These are phyloP conservation scores for Candida pseudofarinosa DNA, from an alignment of 805 yeast genomes.

Conservation along the genomic window DNA sequence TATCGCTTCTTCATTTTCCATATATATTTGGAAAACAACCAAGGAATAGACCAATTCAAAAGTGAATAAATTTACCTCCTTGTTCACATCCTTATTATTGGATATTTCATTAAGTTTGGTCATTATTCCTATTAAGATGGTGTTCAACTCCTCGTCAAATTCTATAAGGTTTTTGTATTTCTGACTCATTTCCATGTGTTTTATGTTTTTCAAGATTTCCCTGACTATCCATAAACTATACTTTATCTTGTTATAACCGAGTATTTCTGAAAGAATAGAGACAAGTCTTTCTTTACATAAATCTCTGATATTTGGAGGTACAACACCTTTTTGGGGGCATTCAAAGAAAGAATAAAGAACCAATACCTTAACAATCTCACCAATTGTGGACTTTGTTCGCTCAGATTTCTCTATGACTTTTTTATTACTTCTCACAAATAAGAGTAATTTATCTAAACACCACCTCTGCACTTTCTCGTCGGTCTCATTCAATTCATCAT, in stretches of 20 bases:
- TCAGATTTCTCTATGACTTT: slow-evolving; percentile 16
- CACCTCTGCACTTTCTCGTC: slow-evolving; percentile 43
- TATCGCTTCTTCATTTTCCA: slow-evolving; percentile 75
- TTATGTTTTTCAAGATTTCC: slow-evolving; percentile 40
- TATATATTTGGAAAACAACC: slow-evolving; percentile 70
- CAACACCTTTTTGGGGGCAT: slow-evolving; percentile 10
- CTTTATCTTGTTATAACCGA: slow-evolving; percentile 22
- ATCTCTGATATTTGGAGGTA: slow-evolving; percentile 32
- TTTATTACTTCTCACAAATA: slow-evolving; percentile 47
- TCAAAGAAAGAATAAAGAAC: slow-evolving; percentile 41
- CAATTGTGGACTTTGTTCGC: slow-evolving; percentile 21
- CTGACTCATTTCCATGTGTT: slow-evolving; percentile 19
- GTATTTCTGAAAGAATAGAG: slow-evolving; percentile 60
- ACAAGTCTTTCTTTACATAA: slow-evolving; percentile 60
- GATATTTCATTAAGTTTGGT: slow-evolving; percentile 36
- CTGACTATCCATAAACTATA: slow-evolving; percentile 59
- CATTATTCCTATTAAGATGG: slow-evolving; percentile 46
- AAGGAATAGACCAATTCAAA: slow-evolving; percentile 76
- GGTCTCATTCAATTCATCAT: slow-evolving; percentile 16
- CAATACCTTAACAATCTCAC: slow-evolving; percentile 35
- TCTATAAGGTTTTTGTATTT: slow-evolving; percentile 20
- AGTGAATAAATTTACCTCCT: slow-evolving; percentile 45
- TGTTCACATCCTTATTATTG: slow-evolving; percentile 12
- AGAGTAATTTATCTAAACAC: slow-evolving; percentile 56
- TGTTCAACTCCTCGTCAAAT: slow-evolving; percentile 57